Percentiles rank a stretch among this genome's conserved stretches.
Evolutionary conservation across 495 filamentous ascomycete genomes (phyloP).

Genomic region (Pseudevernia furfuracea): DNA sequence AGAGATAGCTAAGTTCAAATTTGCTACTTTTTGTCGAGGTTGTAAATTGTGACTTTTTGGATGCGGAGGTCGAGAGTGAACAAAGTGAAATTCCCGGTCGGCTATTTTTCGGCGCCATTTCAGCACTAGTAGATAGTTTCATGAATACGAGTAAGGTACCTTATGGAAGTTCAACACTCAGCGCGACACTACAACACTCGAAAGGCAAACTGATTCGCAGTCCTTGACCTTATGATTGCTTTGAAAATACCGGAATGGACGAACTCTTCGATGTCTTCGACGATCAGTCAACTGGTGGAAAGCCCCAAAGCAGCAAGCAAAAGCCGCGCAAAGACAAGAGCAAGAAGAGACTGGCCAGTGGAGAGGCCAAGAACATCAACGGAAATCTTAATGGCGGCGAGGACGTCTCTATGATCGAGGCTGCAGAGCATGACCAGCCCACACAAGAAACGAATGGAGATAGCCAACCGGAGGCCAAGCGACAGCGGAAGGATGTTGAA

Average conservation of each 20-base stretch:
- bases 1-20: background rate
- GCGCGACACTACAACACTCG: background rate
- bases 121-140: background rate
- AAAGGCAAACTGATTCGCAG: background rate
- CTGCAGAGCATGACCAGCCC: conserved; percentile 24
- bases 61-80: background rate
- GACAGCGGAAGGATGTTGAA: conserved; percentile 62
- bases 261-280: conserved; percentile 84
- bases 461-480: conserved; percentile 56
- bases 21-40: background rate
- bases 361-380: conserved; percentile 53
- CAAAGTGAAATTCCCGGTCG: background rate
- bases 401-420: conserved; percentile 38
- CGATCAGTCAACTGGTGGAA: conserved; percentile 47
- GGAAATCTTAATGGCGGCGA: conserved; percentile 31
- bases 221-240: background rate
- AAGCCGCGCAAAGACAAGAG: conserved; percentile 52
- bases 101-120: background rate
- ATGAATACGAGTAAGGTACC: no score
- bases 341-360: conserved; percentile 80
- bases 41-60: background rate
- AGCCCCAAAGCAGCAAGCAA: conserved; percentile 30
- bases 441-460: conserved; percentile 23
- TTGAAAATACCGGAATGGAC: conserved; percentile 46
- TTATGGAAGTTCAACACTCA: background rate